A percentile compares a stretch with the other conserved stretches of the same genome.
These are phyloP conservation scores for Gymnopus androsaceus DNA, from an alignment of 1,284 basidiomycete genomes.

Conservation along the genomic window DNA sequence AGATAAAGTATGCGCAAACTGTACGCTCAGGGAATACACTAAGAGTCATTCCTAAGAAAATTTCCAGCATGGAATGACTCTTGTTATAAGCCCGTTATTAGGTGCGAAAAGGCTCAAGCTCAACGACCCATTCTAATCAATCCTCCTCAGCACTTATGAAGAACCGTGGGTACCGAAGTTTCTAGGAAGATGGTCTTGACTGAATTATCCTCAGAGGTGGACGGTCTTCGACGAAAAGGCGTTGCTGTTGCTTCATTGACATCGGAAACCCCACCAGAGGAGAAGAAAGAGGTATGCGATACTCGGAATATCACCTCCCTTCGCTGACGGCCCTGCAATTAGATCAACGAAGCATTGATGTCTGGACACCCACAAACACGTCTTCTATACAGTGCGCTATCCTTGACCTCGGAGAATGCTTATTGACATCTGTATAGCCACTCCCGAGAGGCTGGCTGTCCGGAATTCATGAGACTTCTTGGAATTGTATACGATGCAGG, in stretches of 20 bases:
- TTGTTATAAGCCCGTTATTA: slow-evolving; percentile 80
- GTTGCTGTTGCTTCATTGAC: slow-evolving; percentile 66
- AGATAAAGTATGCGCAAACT: slow-evolving; percentile 46
- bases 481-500: slow-evolving; percentile 51
- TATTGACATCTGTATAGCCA: slow-evolving; percentile 40
- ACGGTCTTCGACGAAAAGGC: slow-evolving; percentile 54
- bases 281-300: slow-evolving; percentile 55
- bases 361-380: slow-evolving; percentile 62
- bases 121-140: not conserved
- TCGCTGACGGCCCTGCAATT: not conserved
- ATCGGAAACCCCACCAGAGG: slow-evolving; percentile 60
- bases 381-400: slow-evolving; percentile 68
- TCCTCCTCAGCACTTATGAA: slow-evolving; percentile 71
- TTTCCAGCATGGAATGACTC: slow-evolving; percentile 65
- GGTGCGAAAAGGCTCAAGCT: slow-evolving; percentile 43
- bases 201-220: slow-evolving; percentile 56
- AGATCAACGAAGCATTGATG: slow-evolving; percentile 67
- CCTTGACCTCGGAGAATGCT: not conserved
- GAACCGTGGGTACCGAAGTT: slow-evolving; percentile 56
- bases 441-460: slow-evolving; percentile 72
- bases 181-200: not conserved
- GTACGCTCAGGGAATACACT: not conserved
- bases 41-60: slow-evolving; percentile 4
- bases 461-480: slow-evolving; percentile 57
- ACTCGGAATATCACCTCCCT: not conserved